A percentile compares a stretch with the other conserved stretches of the same genome.
Conservation (phyloP, 1,139 yeast species). For the Pichia cactophila region DNA sequence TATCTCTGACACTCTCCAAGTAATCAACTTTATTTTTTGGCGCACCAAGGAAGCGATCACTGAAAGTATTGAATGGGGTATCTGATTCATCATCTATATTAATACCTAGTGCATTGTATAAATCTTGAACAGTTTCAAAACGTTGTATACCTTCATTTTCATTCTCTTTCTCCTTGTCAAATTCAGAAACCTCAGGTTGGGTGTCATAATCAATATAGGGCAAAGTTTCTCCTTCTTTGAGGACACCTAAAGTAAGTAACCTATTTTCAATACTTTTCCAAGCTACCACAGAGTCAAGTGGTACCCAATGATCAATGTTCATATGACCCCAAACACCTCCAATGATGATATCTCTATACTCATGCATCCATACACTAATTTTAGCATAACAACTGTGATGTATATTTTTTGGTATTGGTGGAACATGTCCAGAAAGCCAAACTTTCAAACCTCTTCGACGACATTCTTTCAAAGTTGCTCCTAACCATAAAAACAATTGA, state of each 20-base stretch:
- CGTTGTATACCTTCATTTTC: conserved; percentile 4
- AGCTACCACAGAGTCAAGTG: conserved; percentile 64
- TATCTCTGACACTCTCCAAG: conserved; percentile 48
- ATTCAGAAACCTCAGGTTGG: conserved; percentile 10
- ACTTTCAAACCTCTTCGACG: conserved; percentile 73
- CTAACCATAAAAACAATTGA: conserved; percentile 69
- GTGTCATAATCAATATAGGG: conserved; percentile 17
- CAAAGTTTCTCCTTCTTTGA: conserved; percentile 4
- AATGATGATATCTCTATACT: conserved; percentile 71
- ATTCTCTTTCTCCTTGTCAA: neutral
- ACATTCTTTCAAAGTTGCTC: conserved; percentile 63
- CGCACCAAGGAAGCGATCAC: conserved; percentile 43
- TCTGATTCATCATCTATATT: conserved; percentile 11
- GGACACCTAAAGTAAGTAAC: conserved; percentile 17
- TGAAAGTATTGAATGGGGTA: conserved; percentile 10
- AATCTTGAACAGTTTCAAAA: conserved; percentile 9
- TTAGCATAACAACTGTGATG: conserved; percentile 67
- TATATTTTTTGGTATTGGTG: conserved; percentile 72
- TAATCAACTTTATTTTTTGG: conserved; percentile 59
- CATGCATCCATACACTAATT: conserved; percentile 70
- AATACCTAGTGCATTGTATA: conserved; percentile 8
- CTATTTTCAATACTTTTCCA: conserved; percentile 41
- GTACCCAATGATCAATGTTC: conserved; percentile 81
- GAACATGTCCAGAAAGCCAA: conserved; percentile 85
- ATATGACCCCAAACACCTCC: conserved; percentile 85